Conservation (phyloP, 208 protist genomes). For the Angomonas desouzai region DNA sequence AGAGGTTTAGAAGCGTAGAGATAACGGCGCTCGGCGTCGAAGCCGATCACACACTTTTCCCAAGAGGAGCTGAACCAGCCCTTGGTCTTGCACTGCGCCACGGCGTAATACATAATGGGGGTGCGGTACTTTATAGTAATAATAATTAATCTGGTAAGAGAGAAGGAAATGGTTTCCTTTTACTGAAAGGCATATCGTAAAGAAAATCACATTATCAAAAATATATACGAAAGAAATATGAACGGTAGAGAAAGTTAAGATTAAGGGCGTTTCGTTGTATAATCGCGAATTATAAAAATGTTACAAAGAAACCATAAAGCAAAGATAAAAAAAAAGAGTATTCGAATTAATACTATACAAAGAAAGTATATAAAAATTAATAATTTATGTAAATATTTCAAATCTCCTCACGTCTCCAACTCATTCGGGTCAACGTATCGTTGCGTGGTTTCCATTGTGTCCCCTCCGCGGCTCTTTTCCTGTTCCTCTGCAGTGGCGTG, state of each 20-base stretch:
- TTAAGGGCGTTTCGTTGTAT: not conserved
- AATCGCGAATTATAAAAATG: not conserved
- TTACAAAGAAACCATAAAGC: not conserved
- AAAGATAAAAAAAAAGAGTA: not conserved
- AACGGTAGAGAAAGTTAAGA: not conserved
- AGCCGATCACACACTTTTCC: constrained; percentile 6
- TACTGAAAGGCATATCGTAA: not conserved
- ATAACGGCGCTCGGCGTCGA: not conserved
- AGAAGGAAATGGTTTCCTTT: not conserved
- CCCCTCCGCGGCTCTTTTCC: not conserved
- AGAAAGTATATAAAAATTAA: too few species aligned
- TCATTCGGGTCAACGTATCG: not conserved
- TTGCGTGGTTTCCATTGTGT: not conserved
- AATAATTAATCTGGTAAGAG: too few species aligned
- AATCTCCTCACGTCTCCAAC: not conserved
- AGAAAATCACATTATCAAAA: too few species aligned
- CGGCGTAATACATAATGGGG: constrained; percentile 7
- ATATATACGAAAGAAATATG: too few species aligned
- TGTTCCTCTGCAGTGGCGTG: too few species aligned
- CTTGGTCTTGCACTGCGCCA: not conserved
- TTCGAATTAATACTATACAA: too few species aligned
- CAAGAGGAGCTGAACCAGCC: not conserved
- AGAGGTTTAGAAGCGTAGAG: not conserved
- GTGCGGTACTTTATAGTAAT: too few species aligned
- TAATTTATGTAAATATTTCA: not conserved